A percentile compares a stretch with the other conserved stretches of the same genome.
phyloP scores from a whole-genome alignment of 108 stramenopile genomes.

The Pelagomonas calceolata region DNA sequence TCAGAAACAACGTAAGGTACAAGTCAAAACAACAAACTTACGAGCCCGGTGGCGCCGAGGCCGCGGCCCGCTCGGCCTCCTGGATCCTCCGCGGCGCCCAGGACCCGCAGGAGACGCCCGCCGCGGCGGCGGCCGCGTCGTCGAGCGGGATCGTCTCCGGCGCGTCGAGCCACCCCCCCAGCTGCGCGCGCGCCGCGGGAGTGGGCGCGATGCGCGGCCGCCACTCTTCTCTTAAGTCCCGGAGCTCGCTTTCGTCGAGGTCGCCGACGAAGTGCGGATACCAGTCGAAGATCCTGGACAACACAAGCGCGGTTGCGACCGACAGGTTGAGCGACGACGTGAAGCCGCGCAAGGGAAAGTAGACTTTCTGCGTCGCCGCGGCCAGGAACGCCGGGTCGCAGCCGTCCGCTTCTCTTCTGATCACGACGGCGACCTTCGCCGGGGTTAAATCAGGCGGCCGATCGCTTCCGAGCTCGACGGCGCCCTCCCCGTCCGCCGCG shows the following conservation, averaged over 20 bases:
- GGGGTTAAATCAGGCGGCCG: background rate
- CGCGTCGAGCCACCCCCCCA: background rate
- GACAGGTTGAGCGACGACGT: conserved; percentile 2
- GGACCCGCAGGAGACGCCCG: no score
- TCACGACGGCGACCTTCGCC: conserved; percentile 6
- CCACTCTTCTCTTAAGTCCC: background rate
- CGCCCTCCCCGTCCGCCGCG: no score
- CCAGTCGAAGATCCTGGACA: background rate
- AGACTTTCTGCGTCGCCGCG: background rate
- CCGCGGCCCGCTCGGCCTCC: no score
- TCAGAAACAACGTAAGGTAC: no score
- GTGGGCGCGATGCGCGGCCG: background rate
- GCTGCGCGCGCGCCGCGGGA: no score
- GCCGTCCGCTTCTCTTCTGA: conserved; percentile 6
- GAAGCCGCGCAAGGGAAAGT: conserved; percentile 6
- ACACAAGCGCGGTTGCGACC: conserved; percentile 9
- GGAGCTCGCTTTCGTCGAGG: background rate
- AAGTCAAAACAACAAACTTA: no score
- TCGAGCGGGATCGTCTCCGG: no score
- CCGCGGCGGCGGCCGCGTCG: no score
- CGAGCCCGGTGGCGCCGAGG: no score
- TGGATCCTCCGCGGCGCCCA: no score
- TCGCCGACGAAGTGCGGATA: background rate
- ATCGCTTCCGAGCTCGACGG: no score
- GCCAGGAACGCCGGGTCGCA: background rate